These are phyloP conservation scores for Diaporthe batatas DNA, from an alignment of 2,329 filamentous ascomycete genomes.

Conservation along the genomic window DNA sequence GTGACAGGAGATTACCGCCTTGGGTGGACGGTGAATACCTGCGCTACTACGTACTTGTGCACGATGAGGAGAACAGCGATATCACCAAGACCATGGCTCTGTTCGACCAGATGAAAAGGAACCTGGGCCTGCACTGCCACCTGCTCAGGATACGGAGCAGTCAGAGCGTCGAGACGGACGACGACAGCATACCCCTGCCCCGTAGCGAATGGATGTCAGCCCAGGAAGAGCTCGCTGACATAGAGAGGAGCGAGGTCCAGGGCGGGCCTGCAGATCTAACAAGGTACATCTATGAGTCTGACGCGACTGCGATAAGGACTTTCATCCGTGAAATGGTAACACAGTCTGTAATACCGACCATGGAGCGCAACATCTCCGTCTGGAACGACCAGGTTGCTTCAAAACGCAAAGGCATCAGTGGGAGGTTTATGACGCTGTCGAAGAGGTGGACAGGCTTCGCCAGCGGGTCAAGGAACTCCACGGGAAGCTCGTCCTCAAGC, in stretches of 20 bases:
- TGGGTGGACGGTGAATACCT: conserved; percentile 95
- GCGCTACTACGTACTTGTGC: conserved; percentile 94
- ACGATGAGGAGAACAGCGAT: conserved; percentile 96
- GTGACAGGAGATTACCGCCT: conserved; percentile 77
- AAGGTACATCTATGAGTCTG: conserved; percentile 90
- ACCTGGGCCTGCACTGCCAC: conserved; percentile 96
- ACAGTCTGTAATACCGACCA: conserved; percentile 93
- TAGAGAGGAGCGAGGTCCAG: conserved; percentile 75
- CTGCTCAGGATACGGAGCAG: conserved; percentile 86
- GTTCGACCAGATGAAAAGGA: conserved; percentile 99
- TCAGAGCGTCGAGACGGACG: conserved; percentile 88
- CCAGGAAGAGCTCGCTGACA: conserved; percentile 83
- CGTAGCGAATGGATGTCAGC: conserved; percentile 91
- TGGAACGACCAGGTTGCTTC: conserved; percentile 99
- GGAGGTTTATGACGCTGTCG: conserved; percentile 93
- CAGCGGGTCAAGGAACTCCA: conserved; percentile 71
- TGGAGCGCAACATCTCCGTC: conserved; percentile 90
- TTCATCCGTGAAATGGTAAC: conserved; percentile 96
- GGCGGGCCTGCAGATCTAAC: conserved; percentile 80
- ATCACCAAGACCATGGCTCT: conserved; percentile 89
- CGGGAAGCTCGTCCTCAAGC: conserved; percentile 65
- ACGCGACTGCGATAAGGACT: conserved; percentile 86
- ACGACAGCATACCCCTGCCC: conserved; percentile 87
- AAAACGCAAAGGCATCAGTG: conserved; percentile 86
- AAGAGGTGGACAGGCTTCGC: conserved; percentile 91